Conservation (phyloP, 331 rosid genomes). For the Malus hybrid region DNA sequence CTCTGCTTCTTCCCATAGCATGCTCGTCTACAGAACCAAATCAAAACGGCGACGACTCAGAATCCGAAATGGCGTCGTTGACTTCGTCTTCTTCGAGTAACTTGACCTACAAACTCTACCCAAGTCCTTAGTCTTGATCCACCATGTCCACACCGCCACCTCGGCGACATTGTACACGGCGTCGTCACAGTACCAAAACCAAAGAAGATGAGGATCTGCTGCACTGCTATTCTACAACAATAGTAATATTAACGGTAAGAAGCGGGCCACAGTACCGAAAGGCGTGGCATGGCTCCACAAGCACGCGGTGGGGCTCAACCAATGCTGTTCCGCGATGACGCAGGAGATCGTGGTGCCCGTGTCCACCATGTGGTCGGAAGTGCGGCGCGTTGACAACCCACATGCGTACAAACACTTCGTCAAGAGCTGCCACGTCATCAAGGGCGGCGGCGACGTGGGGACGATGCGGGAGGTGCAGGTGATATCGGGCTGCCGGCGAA, state of each 20-base stretch:
- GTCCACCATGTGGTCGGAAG: slow-evolving; percentile 75
- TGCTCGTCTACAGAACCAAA: slow-evolving; percentile 37
- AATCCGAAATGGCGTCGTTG: slow-evolving; percentile 19
- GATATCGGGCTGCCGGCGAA: slow-evolving; percentile 83
- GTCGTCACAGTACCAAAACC: not conserved
- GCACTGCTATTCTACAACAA: not conserved
- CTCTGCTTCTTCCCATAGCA: slow-evolving; percentile 16
- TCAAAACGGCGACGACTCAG: slow-evolving; percentile 28
- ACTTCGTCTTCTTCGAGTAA: slow-evolving; percentile 17
- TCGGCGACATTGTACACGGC: not conserved
- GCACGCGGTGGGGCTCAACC: slow-evolving; percentile 33
- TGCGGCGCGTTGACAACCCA: slow-evolving; percentile 84
- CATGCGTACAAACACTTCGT: slow-evolving; percentile 83
- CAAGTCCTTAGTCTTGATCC: slow-evolving; percentile 37
- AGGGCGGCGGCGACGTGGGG: slow-evolving; percentile 72
- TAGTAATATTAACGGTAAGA: not conserved
- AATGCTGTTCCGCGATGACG: slow-evolving; percentile 69
- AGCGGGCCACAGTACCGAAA: slow-evolving; percentile 29
- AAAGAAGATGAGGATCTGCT: not conserved
- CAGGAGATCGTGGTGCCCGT: slow-evolving; percentile 72
- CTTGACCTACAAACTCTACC: slow-evolving; percentile 41
- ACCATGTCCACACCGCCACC: slow-evolving; percentile 31
- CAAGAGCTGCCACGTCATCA: slow-evolving; percentile 75
- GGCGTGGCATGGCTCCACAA: slow-evolving; percentile 53
- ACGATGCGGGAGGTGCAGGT: slow-evolving; percentile 73